phyloP scores from a whole-genome alignment of 768 basidiomycete species.

The Daedaleopsis sinensis region DNA sequence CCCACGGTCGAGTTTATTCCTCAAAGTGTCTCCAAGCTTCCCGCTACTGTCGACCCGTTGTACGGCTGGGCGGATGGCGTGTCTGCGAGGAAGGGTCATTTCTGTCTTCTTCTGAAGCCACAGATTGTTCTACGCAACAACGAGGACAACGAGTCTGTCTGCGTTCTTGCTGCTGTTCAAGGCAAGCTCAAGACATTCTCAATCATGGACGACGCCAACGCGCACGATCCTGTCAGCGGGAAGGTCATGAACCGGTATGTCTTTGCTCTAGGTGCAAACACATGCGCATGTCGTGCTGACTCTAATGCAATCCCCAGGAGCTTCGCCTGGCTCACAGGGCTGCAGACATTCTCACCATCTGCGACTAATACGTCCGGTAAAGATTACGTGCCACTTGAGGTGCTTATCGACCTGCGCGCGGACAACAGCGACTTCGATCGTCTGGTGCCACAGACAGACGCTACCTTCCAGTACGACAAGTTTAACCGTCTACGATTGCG shows the following conservation, averaged over 20 bases:
- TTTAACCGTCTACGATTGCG: constrained; percentile 90
- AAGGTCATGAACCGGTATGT: constrained; percentile 81
- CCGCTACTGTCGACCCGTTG: constrained; percentile 55
- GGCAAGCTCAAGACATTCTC: constrained; percentile 77
- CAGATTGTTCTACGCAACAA: constrained; percentile 82
- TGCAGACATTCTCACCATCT: constrained; percentile 87
- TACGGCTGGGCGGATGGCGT: constrained; percentile 76
- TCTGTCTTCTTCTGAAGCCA: constrained; percentile 87
- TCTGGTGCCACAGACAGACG: constrained; percentile 86
- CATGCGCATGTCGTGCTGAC: not conserved
- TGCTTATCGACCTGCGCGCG: constrained; percentile 82
- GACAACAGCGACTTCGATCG: constrained; percentile 86
- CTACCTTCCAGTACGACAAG: constrained; percentile 87
- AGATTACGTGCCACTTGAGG: constrained; percentile 84
- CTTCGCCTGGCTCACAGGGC: constrained; percentile 73
- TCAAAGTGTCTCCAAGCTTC: constrained; percentile 34
- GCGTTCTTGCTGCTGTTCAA: constrained; percentile 78
- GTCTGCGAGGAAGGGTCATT: constrained; percentile 69
- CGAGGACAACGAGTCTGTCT: constrained; percentile 53
- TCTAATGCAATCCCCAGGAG: constrained; percentile 49
- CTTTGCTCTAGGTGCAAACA: not conserved
- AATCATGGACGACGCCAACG: constrained; percentile 78
- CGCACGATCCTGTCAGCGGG: constrained; percentile 83
- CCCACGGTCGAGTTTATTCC: constrained; percentile 42
- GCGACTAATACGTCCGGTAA: constrained; percentile 42